These are phyloP conservation scores for Tanozyma kutaoensis DNA, from an alignment of 805 yeast species.

Conservation along the genomic window DNA sequence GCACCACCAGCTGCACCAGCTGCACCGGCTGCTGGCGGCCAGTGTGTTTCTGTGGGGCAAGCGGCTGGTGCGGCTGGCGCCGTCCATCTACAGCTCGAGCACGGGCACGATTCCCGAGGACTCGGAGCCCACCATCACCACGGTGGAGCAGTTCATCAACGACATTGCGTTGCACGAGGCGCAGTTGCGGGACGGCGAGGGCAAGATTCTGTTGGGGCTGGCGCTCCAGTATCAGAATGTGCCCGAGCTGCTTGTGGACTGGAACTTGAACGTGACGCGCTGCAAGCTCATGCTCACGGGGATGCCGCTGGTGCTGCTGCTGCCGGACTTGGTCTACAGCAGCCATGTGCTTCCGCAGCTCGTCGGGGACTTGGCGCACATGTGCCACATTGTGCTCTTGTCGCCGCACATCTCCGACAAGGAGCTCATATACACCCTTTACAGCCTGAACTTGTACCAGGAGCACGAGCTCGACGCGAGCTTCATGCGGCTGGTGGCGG, in stretches of 20 bases:
- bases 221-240: slow-evolving; percentile 3
- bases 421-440: slow-evolving; percentile 26
- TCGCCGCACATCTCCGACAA: slow-evolving; percentile 29
- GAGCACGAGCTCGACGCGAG: slow-evolving; percentile 32
- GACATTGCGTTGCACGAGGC: slow-evolving; percentile 28
- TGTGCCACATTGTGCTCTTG: slow-evolving; percentile 24
- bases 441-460: slow-evolving; percentile 29
- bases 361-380: slow-evolving; percentile 27
- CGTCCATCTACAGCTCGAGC: slow-evolving; percentile 25
- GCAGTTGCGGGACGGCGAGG: no score
- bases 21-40: slow-evolving; percentile 22
- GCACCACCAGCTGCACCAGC: slow-evolving; percentile 8
- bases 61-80: slow-evolving; percentile 28
- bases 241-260: slow-evolving; percentile 32
- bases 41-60: slow-evolving; percentile 22
- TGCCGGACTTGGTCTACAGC: slow-evolving; percentile 21
- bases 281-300: slow-evolving; percentile 29
- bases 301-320: slow-evolving; percentile 23
- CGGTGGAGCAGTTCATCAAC: slow-evolving; percentile 29
- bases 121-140: slow-evolving; percentile 25
- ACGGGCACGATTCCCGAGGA: slow-evolving; percentile 34
- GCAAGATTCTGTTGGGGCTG: no score
- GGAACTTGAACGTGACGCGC: slow-evolving; percentile 39
- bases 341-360: slow-evolving; percentile 21
- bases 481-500: slow-evolving; percentile 35